Evolutionary conservation across 441 rosid genomes (phyloP).

Genomic region (Daphne laureola): DNA sequence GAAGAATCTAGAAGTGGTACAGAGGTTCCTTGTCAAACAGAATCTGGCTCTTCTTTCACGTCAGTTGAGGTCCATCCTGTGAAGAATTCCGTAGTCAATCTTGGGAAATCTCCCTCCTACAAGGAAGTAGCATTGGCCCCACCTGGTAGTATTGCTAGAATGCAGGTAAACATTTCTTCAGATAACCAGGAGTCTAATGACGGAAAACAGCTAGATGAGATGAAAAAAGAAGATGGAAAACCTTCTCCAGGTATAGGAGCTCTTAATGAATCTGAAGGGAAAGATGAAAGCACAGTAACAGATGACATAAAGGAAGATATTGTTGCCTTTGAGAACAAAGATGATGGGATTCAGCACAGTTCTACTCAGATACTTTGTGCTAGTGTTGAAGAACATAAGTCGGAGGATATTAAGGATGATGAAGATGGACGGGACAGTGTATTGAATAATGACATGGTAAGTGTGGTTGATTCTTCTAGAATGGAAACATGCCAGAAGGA

Average conservation of each 20-base stretch:
- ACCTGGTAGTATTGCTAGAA: conserved; percentile 72
- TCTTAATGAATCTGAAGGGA: conserved; percentile 26
- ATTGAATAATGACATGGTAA: conserved; percentile 26
- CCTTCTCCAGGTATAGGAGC: conserved; percentile 14
- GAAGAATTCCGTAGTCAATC: conserved; percentile 46
- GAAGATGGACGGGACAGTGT: conserved; percentile 16
- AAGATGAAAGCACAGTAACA: conserved; percentile 24
- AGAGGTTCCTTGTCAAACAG: conserved; percentile 35
- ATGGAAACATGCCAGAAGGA: conserved; percentile 33
- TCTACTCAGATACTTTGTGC: conserved; percentile 25
- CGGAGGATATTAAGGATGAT: conserved; percentile 29
- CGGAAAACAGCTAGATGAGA: conserved; percentile 28
- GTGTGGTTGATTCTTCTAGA: conserved; percentile 33
- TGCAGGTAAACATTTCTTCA: conserved; percentile 45
- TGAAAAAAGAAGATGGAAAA: conserved; percentile 32
- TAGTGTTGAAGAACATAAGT: conserved; percentile 20
- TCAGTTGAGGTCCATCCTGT: conserved; percentile 31
- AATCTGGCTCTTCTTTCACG: conserved; percentile 32
- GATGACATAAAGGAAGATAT: conserved; percentile 24
- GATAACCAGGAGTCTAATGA: conserved; percentile 32
- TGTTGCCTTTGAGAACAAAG: conserved; percentile 30
- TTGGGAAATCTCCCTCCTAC: conserved; percentile 93
- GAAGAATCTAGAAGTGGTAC: conserved; percentile 35
- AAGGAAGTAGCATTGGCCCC: conserved; percentile 98
- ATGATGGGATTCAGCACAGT: conserved; percentile 31